Evolutionary conservation across 2,329 filamentous ascomycete genomes (phyloP).

Genomic region (Tolypocladium capitatum): DNA sequence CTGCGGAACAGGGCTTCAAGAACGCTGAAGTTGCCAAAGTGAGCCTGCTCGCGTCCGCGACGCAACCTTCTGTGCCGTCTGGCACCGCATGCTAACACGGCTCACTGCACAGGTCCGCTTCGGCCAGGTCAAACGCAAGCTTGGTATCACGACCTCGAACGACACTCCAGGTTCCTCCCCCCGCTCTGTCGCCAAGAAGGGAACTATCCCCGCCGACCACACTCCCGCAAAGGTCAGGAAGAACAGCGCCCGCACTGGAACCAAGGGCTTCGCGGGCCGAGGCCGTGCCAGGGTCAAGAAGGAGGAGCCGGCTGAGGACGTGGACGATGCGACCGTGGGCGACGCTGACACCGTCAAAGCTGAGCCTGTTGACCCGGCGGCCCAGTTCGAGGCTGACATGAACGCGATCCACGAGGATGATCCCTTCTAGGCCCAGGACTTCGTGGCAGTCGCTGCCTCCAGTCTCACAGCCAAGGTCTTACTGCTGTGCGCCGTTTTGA

Average conservation of each 20-base stretch:
- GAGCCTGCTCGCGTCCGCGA: background rate
- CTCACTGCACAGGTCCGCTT: slow-evolving; percentile 26
- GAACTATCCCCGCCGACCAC: background rate
- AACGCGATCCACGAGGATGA: slow-evolving; percentile 2
- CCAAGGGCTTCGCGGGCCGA: slow-evolving; percentile 8
- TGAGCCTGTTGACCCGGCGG: slow-evolving; percentile 8
- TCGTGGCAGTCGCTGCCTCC: background rate
- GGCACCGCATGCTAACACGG: background rate
- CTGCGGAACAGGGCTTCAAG: slow-evolving; percentile 27
- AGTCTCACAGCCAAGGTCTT: background rate
- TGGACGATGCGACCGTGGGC: slow-evolving; percentile 8
- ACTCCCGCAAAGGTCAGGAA: slow-evolving; percentile 18
- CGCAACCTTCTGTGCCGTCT: no score
- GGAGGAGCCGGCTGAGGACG: slow-evolving; percentile 7
- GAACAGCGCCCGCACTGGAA: slow-evolving; percentile 10
- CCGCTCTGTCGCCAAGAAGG: slow-evolving; percentile 12
- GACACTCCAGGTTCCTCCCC: slow-evolving; percentile 7
- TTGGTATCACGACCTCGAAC: slow-evolving; percentile 18
- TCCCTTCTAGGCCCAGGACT: slow-evolving; percentile 4
- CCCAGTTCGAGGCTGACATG: slow-evolving; percentile 7
- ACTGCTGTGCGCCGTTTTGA: background rate
- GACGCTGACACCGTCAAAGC: slow-evolving; percentile 6
- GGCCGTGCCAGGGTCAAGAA: slow-evolving; percentile 8
- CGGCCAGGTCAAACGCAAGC: slow-evolving; percentile 35
- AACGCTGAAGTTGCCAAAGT: slow-evolving; percentile 32